These are phyloP conservation scores for Glycine latifolia DNA, from an alignment of 306 rosid genomes.

Conservation along the genomic window DNA sequence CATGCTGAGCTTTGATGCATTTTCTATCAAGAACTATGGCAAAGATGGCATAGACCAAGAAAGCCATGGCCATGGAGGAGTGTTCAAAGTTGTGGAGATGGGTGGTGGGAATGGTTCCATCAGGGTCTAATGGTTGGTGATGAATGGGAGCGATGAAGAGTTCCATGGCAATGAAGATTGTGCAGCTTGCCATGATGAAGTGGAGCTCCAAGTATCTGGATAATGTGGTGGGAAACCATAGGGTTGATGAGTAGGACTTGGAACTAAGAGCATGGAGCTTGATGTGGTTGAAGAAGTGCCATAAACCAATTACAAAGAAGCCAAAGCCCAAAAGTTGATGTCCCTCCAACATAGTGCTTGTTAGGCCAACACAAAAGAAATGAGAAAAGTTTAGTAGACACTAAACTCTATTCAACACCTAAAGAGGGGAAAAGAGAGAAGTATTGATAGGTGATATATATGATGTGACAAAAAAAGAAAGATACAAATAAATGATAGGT, in stretches of 20 bases:
- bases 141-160: conserved; percentile 66
- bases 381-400: neutral
- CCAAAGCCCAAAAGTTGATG: conserved; percentile 74
- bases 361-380: conserved; percentile 15
- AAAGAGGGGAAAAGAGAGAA: neutral
- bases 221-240: conserved; percentile 71
- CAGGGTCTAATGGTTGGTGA: conserved; percentile 79
- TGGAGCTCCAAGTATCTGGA: conserved; percentile 70
- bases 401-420: neutral
- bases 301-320: conserved; percentile 71
- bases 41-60: conserved; percentile 63
- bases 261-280: conserved; percentile 59
- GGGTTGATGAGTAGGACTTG: conserved; percentile 50
- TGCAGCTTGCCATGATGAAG: conserved; percentile 58
- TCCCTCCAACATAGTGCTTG: conserved; percentile 60
- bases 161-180: conserved; percentile 72
- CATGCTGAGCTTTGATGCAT: conserved; percentile 45
- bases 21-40: conserved; percentile 60
- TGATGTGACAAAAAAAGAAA: too few relatives aligned
- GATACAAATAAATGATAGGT: too few relatives aligned
- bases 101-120: conserved; percentile 75
- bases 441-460: too few relatives aligned
- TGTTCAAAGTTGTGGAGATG: conserved; percentile 93
- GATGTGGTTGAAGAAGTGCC: conserved; percentile 85
- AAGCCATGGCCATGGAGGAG: conserved; percentile 64